Conservation (phyloP, 352 stramenopile genomes). For the Pythium aristosporum region DNA sequence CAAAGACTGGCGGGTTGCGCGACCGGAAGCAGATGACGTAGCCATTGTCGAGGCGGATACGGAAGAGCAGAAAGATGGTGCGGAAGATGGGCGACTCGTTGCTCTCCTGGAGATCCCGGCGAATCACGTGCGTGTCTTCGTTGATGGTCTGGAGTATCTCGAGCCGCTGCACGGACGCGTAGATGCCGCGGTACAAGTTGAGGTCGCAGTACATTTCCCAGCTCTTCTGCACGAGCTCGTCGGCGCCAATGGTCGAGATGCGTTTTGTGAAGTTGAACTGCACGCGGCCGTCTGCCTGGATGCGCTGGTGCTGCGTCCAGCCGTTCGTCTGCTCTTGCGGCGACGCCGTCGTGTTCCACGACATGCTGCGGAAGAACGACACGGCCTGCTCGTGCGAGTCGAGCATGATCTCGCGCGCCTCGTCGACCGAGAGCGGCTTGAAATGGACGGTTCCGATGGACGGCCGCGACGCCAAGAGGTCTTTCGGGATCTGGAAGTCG, state of each 20-base stretch:
- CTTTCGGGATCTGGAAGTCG: conserved; percentile 54
- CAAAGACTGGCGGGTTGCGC: conserved; percentile 57
- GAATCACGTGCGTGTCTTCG: conserved; percentile 75
- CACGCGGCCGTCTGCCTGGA: conserved; percentile 59
- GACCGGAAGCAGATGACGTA: conserved; percentile 76
- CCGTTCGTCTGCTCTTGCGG: conserved; percentile 71
- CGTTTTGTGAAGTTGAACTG: conserved; percentile 83
- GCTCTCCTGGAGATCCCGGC: conserved; percentile 67
- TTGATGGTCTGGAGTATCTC: conserved; percentile 79
- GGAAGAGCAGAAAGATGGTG: conserved; percentile 74
- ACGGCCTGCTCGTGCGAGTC: conserved; percentile 66
- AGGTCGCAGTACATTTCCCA: conserved; percentile 85
- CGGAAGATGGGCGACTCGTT: conserved; percentile 62
- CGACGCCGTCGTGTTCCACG: conserved; percentile 22
- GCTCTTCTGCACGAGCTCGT: conserved; percentile 73
- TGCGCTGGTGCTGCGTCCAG: conserved; percentile 72
- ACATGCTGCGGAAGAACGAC: conserved; percentile 73
- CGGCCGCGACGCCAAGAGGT: conserved; percentile 29
- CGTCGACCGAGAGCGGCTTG: conserved; percentile 39
- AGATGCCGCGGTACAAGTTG: conserved; percentile 73
- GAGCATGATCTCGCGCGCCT: conserved; percentile 66
- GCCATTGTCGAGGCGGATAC: conserved; percentile 50
- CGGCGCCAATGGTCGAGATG: conserved; percentile 53
- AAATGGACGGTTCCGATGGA: conserved; percentile 70
- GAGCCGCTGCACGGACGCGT: conserved; percentile 73